Conservation (phyloP, 805 yeast genomes). For the Metschnikowia proteae region DNA sequence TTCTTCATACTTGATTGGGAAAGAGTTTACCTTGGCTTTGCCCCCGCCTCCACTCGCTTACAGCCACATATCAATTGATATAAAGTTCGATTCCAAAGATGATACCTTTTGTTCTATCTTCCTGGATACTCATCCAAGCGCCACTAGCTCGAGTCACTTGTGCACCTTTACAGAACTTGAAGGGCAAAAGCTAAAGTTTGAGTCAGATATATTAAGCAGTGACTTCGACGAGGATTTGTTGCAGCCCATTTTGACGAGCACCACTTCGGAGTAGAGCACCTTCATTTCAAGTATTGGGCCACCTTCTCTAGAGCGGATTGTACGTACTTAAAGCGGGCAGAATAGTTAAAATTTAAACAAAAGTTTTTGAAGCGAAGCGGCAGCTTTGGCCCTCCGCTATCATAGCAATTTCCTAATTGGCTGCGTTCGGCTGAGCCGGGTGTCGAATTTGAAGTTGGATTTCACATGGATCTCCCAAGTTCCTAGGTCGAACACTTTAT, state of each 20-base stretch:
- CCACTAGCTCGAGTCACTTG: not conserved
- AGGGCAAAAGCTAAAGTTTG: constrained; percentile 12
- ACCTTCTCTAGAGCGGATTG: not conserved
- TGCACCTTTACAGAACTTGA: not conserved
- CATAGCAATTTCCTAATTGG: constrained; percentile 22
- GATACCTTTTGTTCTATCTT: constrained; percentile 18
- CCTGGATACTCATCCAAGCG: constrained; percentile 5
- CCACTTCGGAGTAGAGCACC: not conserved
- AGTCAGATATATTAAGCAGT: constrained; percentile 16
- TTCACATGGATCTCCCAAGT: constrained; percentile 41
- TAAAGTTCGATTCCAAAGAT: constrained; percentile 13
- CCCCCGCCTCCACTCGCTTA: constrained; percentile 4
- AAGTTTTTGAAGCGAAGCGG: constrained; percentile 2
- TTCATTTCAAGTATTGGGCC: not conserved
- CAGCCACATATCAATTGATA: constrained; percentile 2
- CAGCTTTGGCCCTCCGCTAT: not conserved
- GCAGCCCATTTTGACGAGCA: constrained; percentile 12
- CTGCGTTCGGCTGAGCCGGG: constrained; percentile 26
- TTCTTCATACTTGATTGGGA: constrained; percentile 8
- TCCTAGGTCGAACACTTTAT: constrained; percentile 38
- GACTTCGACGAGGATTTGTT: constrained; percentile 14
- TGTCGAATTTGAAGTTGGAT: constrained; percentile 36
- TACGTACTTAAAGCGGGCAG: not conserved
- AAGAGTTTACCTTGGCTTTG: not conserved
- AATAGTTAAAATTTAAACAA: constrained; percentile 1